Evolutionary conservation across 148 eudicot species (phyloP).

Genomic region (Chenopodium berlandieri): DNA sequence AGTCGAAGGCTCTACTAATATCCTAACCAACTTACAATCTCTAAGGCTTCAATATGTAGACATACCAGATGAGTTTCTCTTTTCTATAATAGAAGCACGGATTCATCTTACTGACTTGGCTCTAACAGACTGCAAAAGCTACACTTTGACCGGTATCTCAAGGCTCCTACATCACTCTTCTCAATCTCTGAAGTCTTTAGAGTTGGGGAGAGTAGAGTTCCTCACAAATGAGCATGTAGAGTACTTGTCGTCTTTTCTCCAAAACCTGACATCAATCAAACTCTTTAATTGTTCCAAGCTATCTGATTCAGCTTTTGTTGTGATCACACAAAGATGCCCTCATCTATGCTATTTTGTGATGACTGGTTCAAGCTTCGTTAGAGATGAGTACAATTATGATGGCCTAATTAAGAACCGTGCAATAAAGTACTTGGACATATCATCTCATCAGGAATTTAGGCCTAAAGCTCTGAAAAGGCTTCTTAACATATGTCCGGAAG

Average conservation of each 20-base stretch:
- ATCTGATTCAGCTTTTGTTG: constrained; percentile 24
- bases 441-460: neutral
- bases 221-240: constrained; percentile 24
- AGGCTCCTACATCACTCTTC: constrained; percentile 15
- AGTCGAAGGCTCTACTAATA: neutral
- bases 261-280: constrained; percentile 10
- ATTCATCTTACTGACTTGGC: constrained; percentile 23
- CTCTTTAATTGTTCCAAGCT: constrained; percentile 14
- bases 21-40: constrained; percentile 6
- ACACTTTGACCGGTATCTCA: constrained; percentile 28
- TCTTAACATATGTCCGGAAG: constrained; percentile 20
- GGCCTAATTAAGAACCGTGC: constrained; percentile 1
- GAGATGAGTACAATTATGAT: constrained; percentile 10
- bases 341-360: constrained; percentile 17
- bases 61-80: constrained; percentile 24
- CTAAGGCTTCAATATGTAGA: neutral
- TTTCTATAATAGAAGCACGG: constrained; percentile 12
- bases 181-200: constrained; percentile 14
- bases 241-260: constrained; percentile 20
- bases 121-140: constrained; percentile 18
- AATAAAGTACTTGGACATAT: constrained; percentile 13
- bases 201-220: constrained; percentile 19
- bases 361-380: constrained; percentile 20
- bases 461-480: constrained; percentile 10
- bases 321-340: constrained; percentile 26